Evolutionary conservation across 345 rosid species (phyloP), one percentile per base, ranked within the genome.

Genomic region (Ailanthus altissimus): DNA sequence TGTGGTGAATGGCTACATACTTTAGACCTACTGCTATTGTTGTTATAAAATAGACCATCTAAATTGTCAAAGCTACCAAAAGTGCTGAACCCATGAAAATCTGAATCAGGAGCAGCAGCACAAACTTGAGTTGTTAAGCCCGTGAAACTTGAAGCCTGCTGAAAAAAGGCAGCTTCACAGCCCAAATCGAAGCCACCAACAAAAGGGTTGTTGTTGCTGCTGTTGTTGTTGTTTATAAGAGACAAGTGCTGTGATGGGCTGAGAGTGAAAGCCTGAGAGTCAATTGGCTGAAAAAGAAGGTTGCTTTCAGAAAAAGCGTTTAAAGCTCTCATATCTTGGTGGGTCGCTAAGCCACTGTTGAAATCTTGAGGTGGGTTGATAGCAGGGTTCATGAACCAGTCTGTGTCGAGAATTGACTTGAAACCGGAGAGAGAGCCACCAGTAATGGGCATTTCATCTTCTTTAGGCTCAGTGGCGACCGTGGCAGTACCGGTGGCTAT

Each of bases 331-430:
- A 84, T 79, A 40, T 91, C 90, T 63, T 73, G 88, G 51, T 85
- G 21, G 87, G 49, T 60, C 73, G 61, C 84, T 85, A 42, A 81
- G 70, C 76, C 50, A 54, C 8, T 83, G 89, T 73, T 59, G 60
- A 85, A 85, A 78, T 85, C 89, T 26, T 81, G 91, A 80, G 73
- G 77, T 60, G 78, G 81, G 77, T 83, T 81, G 12, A 71, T 14
- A 76, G 67, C 5, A 60, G 78, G 49, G 77, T 75, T 66, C 74
- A 80, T 79, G 81, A 78, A 85, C 80, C 97, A 88, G 77, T 93
- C 97, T 47, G 82, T 21, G 49, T 91, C 97, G 53, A 93, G 90
- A 88, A 91, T 83, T 79, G 97, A 87, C 75, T 88, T 91, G 83
- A 88, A 89, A 72, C 82, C 81, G 47, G 91, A 75, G 38, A 72